Percentiles rank a stretch among this genome's conserved stretches.
Evolutionary conservation across 441 rosid genomes (phyloP).

Genomic region (Breynia disticha): DNA sequence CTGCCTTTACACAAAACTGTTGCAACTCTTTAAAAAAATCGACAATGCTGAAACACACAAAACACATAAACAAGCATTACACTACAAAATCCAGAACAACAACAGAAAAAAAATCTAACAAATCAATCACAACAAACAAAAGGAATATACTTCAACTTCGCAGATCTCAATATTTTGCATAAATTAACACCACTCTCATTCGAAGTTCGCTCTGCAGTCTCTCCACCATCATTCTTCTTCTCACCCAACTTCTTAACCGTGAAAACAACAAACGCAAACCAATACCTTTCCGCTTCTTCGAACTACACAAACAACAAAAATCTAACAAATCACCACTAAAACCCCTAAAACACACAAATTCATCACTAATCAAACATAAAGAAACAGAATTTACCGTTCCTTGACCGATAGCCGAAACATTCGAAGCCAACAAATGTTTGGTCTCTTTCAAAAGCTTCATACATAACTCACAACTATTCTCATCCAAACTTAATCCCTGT

Average conservation of each 20-base stretch:
- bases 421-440: constrained; percentile 43
- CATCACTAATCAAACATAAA: background rate
- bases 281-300: constrained; percentile 82
- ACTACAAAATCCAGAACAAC: constrained; percentile 2
- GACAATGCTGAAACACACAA: constrained; percentile 40
- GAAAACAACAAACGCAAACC: constrained; percentile 72
- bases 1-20: constrained; percentile 75
- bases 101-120: background rate
- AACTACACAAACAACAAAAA: background rate
- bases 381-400: constrained; percentile 40
- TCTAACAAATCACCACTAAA: background rate
- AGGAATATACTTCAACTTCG: constrained; percentile 55
- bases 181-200: constrained; percentile 41
- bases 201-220: constrained; percentile 15
- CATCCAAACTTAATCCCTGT: constrained; percentile 57
- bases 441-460: constrained; percentile 62
- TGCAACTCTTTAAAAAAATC: constrained; percentile 86
- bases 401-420: constrained; percentile 45
- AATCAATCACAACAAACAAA: background rate
- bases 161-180: constrained; percentile 64
- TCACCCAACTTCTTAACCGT: constrained; percentile 51
- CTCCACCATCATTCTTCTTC: constrained; percentile 30
- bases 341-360: background rate
- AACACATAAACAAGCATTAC: background rate
- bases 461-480: constrained; percentile 29